These are phyloP conservation scores for Diaporthe vexans DNA, from an alignment of 2,329 filamentous ascomycete genomes.

Conservation along the genomic window DNA sequence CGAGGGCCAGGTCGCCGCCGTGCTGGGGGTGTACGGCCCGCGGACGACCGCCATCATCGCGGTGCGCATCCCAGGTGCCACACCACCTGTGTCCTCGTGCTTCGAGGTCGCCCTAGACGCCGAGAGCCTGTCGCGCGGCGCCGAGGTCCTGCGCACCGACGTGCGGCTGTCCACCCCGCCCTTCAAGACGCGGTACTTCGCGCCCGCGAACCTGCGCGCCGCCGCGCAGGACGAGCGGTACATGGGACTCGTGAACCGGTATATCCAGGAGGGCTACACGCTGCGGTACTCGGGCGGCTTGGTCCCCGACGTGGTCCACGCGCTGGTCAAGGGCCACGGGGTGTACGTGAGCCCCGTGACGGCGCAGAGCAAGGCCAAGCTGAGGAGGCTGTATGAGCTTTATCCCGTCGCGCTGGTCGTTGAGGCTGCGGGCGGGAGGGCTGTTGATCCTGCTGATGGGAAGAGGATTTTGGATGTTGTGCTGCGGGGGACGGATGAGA, in stretches of 20 bases:
- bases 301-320: slow-evolving; percentile 73
- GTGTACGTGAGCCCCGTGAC: slow-evolving; percentile 72
- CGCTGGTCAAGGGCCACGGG: slow-evolving; percentile 72
- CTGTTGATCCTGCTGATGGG: slow-evolving; percentile 64
- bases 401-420: slow-evolving; percentile 71
- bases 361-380: slow-evolving; percentile 64
- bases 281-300: slow-evolving; percentile 72
- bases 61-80: slow-evolving; percentile 59
- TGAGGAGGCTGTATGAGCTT: slow-evolving; percentile 71
- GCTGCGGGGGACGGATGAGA: slow-evolving; percentile 61
- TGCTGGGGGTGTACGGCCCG: slow-evolving; percentile 68
- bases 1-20: slow-evolving; percentile 60
- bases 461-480: slow-evolving; percentile 55
- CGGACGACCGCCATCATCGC: slow-evolving; percentile 70
- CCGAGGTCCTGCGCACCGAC: slow-evolving; percentile 56
- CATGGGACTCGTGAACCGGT: slow-evolving; percentile 62
- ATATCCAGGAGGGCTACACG: slow-evolving; percentile 68
- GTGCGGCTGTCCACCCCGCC: slow-evolving; percentile 56
- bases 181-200: slow-evolving; percentile 69
- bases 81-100: slow-evolving; percentile 51
- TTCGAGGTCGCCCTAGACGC: slow-evolving; percentile 64
- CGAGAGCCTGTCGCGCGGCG: slow-evolving; percentile 39
- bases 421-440: slow-evolving; percentile 71
- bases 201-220: slow-evolving; percentile 72
- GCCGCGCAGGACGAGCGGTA: slow-evolving; percentile 67